Percentiles rank a stretch among this genome's conserved stretches.
Evolutionary conservation across 331 rosid genomes (phyloP).

Genomic region (Pyrus hybrid): DNA sequence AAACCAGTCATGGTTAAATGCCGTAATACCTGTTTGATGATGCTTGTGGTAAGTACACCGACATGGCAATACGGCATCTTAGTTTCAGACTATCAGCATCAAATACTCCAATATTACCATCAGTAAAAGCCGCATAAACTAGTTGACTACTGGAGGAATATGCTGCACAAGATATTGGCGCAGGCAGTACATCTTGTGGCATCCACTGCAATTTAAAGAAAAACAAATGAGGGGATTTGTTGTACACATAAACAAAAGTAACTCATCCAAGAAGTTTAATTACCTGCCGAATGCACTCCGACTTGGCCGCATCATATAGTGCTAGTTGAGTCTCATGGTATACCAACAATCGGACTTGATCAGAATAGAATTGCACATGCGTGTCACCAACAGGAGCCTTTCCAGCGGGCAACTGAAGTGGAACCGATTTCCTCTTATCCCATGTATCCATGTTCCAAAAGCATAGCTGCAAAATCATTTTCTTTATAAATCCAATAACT

Average conservation of each 20-base stretch:
- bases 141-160: slow-evolving; percentile 17
- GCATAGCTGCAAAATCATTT: slow-evolving; percentile 12
- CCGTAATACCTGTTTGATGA: slow-evolving; percentile 10
- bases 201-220: slow-evolving; percentile 13
- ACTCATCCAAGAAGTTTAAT: neutral
- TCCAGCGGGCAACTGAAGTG: slow-evolving; percentile 9
- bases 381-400: slow-evolving; percentile 12
- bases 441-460: slow-evolving; percentile 16
- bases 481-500: neutral
- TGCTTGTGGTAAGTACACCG: slow-evolving; percentile 13
- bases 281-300: slow-evolving; percentile 40
- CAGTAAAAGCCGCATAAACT: slow-evolving; percentile 12
- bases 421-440: slow-evolving; percentile 7
- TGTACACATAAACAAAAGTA: neutral
- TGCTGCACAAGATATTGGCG: slow-evolving; percentile 15
- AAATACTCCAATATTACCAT: slow-evolving; percentile 19
- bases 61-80: slow-evolving; percentile 14
- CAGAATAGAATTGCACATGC: slow-evolving; percentile 16
- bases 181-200: slow-evolving; percentile 15
- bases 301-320: slow-evolving; percentile 19
- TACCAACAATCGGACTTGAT: slow-evolving; percentile 16
- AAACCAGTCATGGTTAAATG: neutral
- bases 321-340: slow-evolving; percentile 23
- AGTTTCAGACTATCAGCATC: slow-evolving; percentile 18
- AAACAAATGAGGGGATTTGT: neutral